phyloP scores from a whole-genome alignment of 768 basidiomycete genomes.

The Xanthoconium purpureum region DNA sequence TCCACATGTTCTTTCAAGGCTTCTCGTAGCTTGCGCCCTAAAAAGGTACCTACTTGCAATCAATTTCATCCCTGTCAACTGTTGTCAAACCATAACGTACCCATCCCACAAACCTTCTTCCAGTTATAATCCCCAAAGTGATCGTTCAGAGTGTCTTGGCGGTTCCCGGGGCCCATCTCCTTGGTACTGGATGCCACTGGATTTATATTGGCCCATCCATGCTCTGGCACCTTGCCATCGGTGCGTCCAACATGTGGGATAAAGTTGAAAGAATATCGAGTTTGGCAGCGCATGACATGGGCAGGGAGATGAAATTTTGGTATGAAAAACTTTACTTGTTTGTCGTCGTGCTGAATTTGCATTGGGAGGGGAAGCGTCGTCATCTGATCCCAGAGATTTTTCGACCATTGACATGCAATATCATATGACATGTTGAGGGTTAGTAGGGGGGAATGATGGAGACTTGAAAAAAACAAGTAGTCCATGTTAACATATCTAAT shows the following conservation, averaged over 20 bases:
- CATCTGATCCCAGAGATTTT: slow-evolving; percentile 2
- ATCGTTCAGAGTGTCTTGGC: neutral
- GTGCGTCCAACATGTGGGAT: neutral
- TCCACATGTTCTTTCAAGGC: neutral
- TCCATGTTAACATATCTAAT: slow-evolving; percentile 19
- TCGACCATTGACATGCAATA: neutral
- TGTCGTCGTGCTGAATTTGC: neutral
- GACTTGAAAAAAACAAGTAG: slow-evolving; percentile 10
- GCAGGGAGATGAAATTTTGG: neutral
- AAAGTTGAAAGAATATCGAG: neutral
- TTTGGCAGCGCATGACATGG: neutral
- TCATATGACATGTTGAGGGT: slow-evolving; percentile 16
- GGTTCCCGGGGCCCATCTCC: neutral
- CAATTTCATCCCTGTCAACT: neutral
- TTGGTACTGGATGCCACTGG: neutral
- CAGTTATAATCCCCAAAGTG: neutral
- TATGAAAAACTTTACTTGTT: neutral
- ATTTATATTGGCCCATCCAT: neutral
- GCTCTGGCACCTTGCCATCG: neutral
- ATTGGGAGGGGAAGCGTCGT: too few relatives aligned
- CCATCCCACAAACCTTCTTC: neutral
- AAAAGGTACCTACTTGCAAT: neutral
- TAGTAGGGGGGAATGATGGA: neutral
- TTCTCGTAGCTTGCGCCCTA: neutral
- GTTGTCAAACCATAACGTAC: neutral